Base-by-base conservation (phyloP, 2,329 filamentous ascomycete genomes). In the Sporothrix brunneoviolacea region DNA sequence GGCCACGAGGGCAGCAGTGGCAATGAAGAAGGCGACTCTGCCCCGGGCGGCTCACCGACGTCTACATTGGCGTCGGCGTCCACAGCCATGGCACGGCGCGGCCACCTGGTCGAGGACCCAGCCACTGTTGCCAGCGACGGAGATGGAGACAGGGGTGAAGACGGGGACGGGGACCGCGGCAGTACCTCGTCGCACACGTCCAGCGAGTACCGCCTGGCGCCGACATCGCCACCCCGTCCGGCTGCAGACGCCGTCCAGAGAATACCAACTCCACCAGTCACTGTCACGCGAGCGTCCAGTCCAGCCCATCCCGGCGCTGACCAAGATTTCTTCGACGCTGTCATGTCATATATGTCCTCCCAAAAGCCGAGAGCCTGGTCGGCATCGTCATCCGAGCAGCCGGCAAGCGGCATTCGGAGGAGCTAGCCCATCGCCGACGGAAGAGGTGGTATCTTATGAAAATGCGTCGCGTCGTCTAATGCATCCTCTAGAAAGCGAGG, bases 171-270 rank as follows among this genome's bases (percentile, higher is more conserved):
- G 3, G 21, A 27, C 13, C 21, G 13, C 12, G 21, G 22, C 4
- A 35, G 46, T 8, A 10, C 19, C 16, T 16, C 4, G 16, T 51
- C 48, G 13, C 28, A 32, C 13, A 33, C 48, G 9, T 30, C 52
- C 10, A 51, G 44, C 39, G 41, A 44, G 18, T 54, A 48, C 33
- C 48, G 37, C 38, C 40, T 22, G n/a, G 52, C 48, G 5, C n/a
- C 21, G 9, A 48, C 48, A 8, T 51, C 48, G 8, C 48, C 48
- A 8, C 6, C 18, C 21, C 8, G 32, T 8, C 27, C 16, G 3
- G 13, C 16, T 7, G 28, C 19, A 18, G 6, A 9, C 21, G 47
- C 24, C 10, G 24, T n/a, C n/a, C 24, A 28, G 24, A 28, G 6
- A 28, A 28, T n/a, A n/a, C n/a, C n/a, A n/a, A n/a, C n/a, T n/a